A percentile compares a stretch with the other conserved stretches of the same genome.
These are phyloP conservation scores for Diplodia mutila DNA, from an alignment of 2,329 filamentous ascomycete species.

Conservation along the genomic window DNA sequence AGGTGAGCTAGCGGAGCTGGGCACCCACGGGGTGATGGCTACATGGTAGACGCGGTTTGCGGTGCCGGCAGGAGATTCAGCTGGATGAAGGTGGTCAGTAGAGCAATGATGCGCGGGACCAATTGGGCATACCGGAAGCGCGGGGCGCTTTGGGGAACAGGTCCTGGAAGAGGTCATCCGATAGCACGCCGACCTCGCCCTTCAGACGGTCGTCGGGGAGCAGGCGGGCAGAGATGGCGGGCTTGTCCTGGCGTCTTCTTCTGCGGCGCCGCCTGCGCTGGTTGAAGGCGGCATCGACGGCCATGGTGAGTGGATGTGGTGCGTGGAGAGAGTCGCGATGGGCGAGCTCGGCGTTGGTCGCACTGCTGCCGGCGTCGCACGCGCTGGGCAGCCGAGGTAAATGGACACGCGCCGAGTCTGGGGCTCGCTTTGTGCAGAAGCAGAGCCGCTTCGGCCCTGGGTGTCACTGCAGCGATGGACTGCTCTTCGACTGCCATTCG, in stretches of 20 bases:
- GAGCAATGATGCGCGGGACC: no score
- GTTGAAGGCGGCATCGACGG: conserved; percentile 16
- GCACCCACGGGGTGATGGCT: conserved; percentile 74
- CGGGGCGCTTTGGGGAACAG: conserved; percentile 64
- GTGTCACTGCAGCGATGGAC: neutral
- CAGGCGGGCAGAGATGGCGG: conserved; percentile 76
- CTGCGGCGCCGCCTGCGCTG: conserved; percentile 45
- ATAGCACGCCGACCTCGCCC: conserved; percentile 83
- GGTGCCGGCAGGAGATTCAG: neutral
- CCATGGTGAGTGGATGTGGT: conserved; percentile 8
- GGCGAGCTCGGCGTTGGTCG: conserved; percentile 11
- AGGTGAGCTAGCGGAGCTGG: conserved; percentile 53
- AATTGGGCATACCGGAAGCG: conserved; percentile 31
- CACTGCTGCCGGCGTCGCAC: neutral
- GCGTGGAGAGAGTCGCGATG: neutral
- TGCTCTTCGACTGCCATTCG: neutral
- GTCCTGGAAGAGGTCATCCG: conserved; percentile 81
- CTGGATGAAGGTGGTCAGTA: neutral
- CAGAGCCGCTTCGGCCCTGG: neutral
- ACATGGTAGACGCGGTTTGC: conserved; percentile 57
- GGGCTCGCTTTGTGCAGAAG: neutral
- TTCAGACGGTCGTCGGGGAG: conserved; percentile 84
- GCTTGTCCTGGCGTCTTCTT: conserved; percentile 63
- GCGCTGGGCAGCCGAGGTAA: conserved; percentile 23
- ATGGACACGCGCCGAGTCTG: conserved; percentile 14